Base-by-base conservation (phyloP, 345 rosid species). In the Kernera saxatilis region DNA sequence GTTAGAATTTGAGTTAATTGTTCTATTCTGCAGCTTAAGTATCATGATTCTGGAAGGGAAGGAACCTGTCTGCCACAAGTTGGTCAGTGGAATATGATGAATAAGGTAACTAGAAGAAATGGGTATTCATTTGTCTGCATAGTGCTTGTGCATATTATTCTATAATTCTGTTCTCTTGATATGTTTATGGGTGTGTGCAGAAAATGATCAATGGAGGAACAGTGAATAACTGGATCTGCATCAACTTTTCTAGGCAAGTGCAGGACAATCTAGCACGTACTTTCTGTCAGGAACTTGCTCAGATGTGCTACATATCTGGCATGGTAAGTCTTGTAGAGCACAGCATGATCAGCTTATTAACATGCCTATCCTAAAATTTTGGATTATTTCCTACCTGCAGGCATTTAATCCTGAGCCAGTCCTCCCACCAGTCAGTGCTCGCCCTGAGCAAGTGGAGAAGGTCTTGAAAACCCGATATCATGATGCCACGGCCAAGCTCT, bases 11-110 rank as follows among this genome's bases (percentile, higher is more conserved):
- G 61, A 41, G 25, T 29, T 53, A 5, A 40, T 30, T 74, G 44
- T 21, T 23, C 55, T 13, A 5, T 46, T 72, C 32, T 67, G 48
- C 86, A 95, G 99, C 94, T 95, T 18, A 95, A 92, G 74, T 95
- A 95, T 77, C 99, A 95, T 44, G 98, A 92, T 17, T 90, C 96
- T 1, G 98, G 98, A 23, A 83, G 89, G 72, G 94, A 92, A 74
- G 88, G 81, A 82, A 85, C 85, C 67, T 90, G 97, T 74, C 76
- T 86, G 40, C 99, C 99, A 46, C 93, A 92, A 74, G 94, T 92
- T 59, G 99, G 99, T 3, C 96, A 91, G 51, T 95, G 99, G 99
- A 95, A 95, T 50, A 95, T 95, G 99, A 92, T 90, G 99, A 92
- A 95, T 12, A 95, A 92, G 87, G 99, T 95, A 85, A 15, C 25